These are phyloP conservation scores for Tricholoma saponaceum DNA, from an alignment of 768 basidiomycete species.

Conservation along the genomic window DNA sequence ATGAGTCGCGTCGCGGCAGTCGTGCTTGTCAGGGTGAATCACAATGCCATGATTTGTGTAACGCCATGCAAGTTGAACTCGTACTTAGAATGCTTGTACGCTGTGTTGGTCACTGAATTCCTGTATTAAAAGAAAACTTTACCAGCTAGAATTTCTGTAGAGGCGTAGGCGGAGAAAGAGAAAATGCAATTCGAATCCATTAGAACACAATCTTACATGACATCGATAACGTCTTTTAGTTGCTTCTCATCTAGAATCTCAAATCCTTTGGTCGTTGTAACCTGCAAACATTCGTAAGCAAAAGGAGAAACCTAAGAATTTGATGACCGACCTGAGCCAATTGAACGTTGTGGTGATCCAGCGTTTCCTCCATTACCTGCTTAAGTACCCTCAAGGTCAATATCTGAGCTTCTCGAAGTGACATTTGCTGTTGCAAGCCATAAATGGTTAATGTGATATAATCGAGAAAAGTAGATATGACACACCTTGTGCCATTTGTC, in stretches of 20 bases:
- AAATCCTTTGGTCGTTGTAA: constrained; percentile 82
- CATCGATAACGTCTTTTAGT: constrained; percentile 82
- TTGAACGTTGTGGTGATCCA: constrained; percentile 98
- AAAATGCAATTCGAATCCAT: neutral
- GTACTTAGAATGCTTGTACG: too few species aligned
- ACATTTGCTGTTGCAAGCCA: constrained; percentile 70
- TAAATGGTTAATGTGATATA: neutral
- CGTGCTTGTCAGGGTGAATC: too few species aligned
- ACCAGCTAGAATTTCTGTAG: neutral
- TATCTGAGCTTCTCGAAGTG: constrained; percentile 80
- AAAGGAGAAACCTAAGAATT: neutral
- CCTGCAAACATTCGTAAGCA: constrained; percentile 35
- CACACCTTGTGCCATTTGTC: constrained; percentile 93
- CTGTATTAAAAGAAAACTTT: too few species aligned
- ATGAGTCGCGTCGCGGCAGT: too few species aligned
- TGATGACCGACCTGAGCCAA: constrained; percentile 74
- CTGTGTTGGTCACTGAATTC: too few species aligned
- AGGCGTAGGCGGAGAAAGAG: neutral
- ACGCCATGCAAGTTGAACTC: too few species aligned
- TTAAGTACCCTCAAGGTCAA: constrained; percentile 88
- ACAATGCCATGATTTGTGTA: too few species aligned
- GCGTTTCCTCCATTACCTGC: constrained; percentile 99
- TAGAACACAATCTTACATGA: constrained; percentile 50
- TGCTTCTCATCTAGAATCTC: constrained; percentile 79
- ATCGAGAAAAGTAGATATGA: constrained; percentile 9